Evolutionary conservation across 2,329 filamentous ascomycete genomes (phyloP), one percentile per base, ranked within the genome.

Genomic region (Phialophora macrospora): DNA sequence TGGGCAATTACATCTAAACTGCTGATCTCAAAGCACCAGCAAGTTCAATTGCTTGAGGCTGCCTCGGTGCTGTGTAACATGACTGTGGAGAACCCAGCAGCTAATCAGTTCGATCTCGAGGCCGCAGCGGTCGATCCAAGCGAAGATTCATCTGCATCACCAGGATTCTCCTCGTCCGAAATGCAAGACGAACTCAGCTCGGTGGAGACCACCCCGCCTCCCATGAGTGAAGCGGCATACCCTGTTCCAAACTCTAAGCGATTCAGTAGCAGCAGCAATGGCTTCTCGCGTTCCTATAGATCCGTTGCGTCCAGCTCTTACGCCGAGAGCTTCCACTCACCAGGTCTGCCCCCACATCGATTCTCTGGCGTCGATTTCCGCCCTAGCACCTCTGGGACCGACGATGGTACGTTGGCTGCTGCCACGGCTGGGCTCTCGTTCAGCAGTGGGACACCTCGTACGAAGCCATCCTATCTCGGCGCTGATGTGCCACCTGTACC

Each of bases 1-100:
- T 99, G 95, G 95, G 91, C 93, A 60, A 90, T 90, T 77, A 99
- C 95, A 63, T 98, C 95, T 73, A 98, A 98, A 82, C 85, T 98
- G 76, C 88, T 98, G 77, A 98, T 99, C 74, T 98, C 94, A 73
- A 99, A 99, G 85, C 95, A 99, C 79, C 95, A 99, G 81, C 95
- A 99, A 82, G 95, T 99, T 60, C 95, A 99, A 79, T 86, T 99
- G 67, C 86, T 99, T 66, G 95, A 99, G 80, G 95, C 95, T 48
- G 95, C 95, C 46, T 96, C 93, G n/a, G 95, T 98, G 60, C 84
- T 99, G 70, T 90, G 98, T 65, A 89, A 88, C 75, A 98, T 99
- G 93, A 97, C 88, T 74, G 77, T 81, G 64, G 84, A 90, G 68
- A 84, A 89, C 68, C 84, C 83, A 55, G 85, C 88, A 54, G 86